These are phyloP conservation scores for Alternaria sp. DNA, from an alignment of 2,329 filamentous ascomycete species.

Conservation along the genomic window DNA sequence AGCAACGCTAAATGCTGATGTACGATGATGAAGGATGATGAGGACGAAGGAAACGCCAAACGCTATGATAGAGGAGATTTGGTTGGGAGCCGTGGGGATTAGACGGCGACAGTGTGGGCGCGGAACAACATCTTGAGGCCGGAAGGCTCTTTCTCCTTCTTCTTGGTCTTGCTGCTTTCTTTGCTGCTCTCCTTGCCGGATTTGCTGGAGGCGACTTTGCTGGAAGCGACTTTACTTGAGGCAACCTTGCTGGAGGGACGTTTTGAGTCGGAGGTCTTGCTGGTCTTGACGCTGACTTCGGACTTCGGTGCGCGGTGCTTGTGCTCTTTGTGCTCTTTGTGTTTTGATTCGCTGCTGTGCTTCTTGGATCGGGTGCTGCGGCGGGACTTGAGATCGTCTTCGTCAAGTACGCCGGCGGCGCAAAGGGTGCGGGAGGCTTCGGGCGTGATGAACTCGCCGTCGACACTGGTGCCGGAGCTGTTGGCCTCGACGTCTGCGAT, in stretches of 20 bases:
- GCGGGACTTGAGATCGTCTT: constrained; percentile 54
- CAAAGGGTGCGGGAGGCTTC: constrained; percentile 57
- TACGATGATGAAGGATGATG: background rate
- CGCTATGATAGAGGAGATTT: constrained; percentile 15
- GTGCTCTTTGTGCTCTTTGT: constrained; percentile 38
- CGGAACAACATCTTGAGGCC: constrained; percentile 53
- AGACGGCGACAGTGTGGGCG: constrained; percentile 34
- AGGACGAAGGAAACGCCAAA: constrained; percentile 13
- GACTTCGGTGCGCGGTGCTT: constrained; percentile 34
- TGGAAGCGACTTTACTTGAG: constrained; percentile 5
- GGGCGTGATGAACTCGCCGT: constrained; percentile 70
- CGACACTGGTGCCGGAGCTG: constrained; percentile 66
- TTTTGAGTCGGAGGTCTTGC: constrained; percentile 18
- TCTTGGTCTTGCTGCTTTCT: constrained; percentile 28
- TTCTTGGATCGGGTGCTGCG: constrained; percentile 31
- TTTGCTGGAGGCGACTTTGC: constrained; percentile 1
- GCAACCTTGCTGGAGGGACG: constrained; percentile 6
- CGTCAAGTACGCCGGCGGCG: constrained; percentile 55
- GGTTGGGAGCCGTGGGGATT: background rate
- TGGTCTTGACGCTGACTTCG: constrained; percentile 34
- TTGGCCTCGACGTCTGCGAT: constrained; percentile 64
- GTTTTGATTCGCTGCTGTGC: constrained; percentile 27
- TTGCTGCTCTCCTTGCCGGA: constrained; percentile 31
- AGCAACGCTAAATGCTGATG: constrained; percentile 21
- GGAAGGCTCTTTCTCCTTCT: constrained; percentile 52